Conservation (phyloP, 108 stramenopile genomes). For the Conticribra weissflogii region DNA sequence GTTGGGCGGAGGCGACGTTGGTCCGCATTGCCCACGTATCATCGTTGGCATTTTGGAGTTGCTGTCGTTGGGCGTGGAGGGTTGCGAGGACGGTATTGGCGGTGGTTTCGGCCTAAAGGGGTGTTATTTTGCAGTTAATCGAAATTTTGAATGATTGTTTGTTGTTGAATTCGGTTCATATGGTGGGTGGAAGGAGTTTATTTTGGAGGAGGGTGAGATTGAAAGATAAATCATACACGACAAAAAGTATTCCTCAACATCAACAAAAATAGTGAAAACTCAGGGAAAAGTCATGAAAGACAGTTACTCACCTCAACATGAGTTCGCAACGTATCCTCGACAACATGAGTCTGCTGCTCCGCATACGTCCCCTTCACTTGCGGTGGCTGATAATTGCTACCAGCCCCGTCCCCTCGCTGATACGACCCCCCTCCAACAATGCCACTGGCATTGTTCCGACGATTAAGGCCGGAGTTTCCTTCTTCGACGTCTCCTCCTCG, state of each 20-base stretch:
- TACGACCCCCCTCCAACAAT: slow-evolving; percentile 31
- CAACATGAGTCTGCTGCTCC: slow-evolving; percentile 73
- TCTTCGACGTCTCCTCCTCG: slow-evolving; percentile 39
- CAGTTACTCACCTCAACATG: slow-evolving; percentile 56
- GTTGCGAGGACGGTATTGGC: slow-evolving; percentile 77
- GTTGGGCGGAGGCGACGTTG: slow-evolving; percentile 74
- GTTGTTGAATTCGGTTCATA: not conserved
- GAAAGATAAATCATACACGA: not conserved
- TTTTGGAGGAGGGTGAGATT: no score
- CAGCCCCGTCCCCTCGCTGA: slow-evolving; percentile 23
- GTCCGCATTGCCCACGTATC: slow-evolving; percentile 83
- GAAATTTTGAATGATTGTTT: no score
- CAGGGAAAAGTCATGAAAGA: not conserved
- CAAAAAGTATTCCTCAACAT: not conserved
- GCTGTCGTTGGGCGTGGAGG: slow-evolving; percentile 78
- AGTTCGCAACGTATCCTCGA: slow-evolving; percentile 81
- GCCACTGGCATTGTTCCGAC: slow-evolving; percentile 37
- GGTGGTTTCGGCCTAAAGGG: slow-evolving; percentile 72
- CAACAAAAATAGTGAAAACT: not conserved
- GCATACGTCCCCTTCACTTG: slow-evolving; percentile 59
- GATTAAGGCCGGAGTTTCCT: slow-evolving; percentile 39
- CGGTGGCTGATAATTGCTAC: slow-evolving; percentile 47
- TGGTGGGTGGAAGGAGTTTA: no score
- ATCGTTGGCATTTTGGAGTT: slow-evolving; percentile 81
- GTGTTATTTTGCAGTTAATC: no score